Base-by-base conservation (phyloP, 2,329 filamentous ascomycete genomes). In the Clarireedia sp. region DNA sequence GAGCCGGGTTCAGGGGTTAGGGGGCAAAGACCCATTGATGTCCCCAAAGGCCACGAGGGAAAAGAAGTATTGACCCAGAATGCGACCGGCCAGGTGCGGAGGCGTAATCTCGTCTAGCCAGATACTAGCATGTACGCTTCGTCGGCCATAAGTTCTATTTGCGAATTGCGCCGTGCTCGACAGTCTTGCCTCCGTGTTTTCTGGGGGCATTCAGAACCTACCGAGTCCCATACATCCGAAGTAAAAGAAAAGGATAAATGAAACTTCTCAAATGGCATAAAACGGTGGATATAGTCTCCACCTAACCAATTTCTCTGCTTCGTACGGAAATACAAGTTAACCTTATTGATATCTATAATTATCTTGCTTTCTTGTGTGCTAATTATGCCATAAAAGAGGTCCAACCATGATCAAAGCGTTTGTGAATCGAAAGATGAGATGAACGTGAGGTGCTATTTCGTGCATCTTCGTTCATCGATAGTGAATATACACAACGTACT, bases 21-120 rank as follows among this genome's bases (percentile, higher is more conserved):
- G 46, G 45, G 52, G 52, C 52, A 44, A 54, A 38, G 52, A 50
- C 45, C 52, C 52, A 37, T 54, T 37, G 52, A 49, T 54, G 46
- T 50, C 52, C 52, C 52, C 23, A 46, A 37, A n/a, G 43, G 43
- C 46, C 52, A 54, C 29, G 52, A 54, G 51, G 51, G 17, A 19
- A 24, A 48, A 24, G 1, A 7, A 48, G 45, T 48, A 24, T 48
- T 48, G 51, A 23, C 44, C 51, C 43, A 48, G 41, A 36, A 43
- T 38, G 24, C n/a, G 37, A 43, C 45, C n/a, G 37, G 33, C 45
- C 37, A 49, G 6, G 12, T 54, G 38, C 37, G 45, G 52, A 49
- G 52, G 37, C 24, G 44, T 54, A 44, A 54, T 50, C 40, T 26
- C 24, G 26, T 50, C 52, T 44, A 46, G 23, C 24, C 24, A 26